These are phyloP conservation scores for Parathielavia appendiculata DNA, from an alignment of 495 filamentous ascomycete genomes.

Conservation along the genomic window DNA sequence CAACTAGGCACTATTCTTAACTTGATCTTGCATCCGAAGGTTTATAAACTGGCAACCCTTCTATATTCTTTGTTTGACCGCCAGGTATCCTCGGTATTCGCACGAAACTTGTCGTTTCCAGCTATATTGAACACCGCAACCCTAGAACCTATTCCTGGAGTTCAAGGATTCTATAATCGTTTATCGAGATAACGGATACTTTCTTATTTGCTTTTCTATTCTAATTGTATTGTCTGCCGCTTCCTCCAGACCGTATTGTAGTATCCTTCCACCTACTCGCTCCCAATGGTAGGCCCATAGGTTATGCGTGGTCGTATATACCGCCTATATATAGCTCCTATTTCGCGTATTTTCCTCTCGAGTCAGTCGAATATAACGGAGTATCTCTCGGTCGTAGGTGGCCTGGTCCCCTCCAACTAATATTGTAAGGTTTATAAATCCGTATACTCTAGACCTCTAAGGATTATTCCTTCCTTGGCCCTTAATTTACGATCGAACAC, in stretches of 20 bases:
- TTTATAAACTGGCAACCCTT: neutral
- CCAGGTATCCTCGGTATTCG: neutral
- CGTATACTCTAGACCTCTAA: no score
- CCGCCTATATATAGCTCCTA: neutral
- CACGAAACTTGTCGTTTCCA: neutral
- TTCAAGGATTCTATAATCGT: neutral
- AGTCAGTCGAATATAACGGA: neutral
- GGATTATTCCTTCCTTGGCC: no score
- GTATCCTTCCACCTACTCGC: neutral
- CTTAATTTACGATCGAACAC: no score
- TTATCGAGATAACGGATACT: neutral
- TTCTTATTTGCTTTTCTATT: no score
- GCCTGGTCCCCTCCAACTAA: slow-evolving; percentile 1
- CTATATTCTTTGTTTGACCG: neutral
- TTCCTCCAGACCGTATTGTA: neutral
- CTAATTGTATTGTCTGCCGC: neutral
- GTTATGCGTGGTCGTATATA: neutral
- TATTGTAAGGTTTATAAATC: no score
- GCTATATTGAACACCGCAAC: neutral
- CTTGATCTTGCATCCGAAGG: neutral
- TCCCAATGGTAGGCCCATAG: no score
- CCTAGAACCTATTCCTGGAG: neutral
- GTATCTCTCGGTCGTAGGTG: neutral
- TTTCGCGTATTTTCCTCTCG: neutral
- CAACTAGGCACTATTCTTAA: neutral